A percentile compares a stretch with the other conserved stretches of the same genome.
phyloP scores from a whole-genome alignment of 169 alveolate genomes.

The Cyclospora cayetanensis region DNA sequence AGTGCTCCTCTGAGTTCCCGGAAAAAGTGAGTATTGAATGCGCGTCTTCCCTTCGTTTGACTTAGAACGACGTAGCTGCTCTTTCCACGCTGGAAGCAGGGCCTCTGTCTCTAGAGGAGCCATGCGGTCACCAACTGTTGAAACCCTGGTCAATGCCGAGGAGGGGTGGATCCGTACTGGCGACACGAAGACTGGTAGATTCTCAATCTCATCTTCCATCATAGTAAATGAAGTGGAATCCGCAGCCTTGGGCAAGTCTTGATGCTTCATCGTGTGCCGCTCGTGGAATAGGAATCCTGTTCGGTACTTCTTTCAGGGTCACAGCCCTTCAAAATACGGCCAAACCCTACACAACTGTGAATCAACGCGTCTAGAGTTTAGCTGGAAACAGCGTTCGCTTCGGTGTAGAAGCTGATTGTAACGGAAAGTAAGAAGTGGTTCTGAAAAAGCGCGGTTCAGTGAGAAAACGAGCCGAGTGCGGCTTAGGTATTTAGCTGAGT shows the following conservation, averaged over 20 bases:
- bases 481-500: neutral
- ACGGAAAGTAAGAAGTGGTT: neutral
- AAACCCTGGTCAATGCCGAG: constrained; percentile 22
- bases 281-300: neutral
- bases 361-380: neutral
- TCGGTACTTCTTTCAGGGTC: neutral
- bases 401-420: neutral
- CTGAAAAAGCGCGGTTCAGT: neutral
- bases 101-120: constrained; percentile 24
- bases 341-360: neutral
- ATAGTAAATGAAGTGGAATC: neutral
- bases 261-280: neutral
- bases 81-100: constrained; percentile 54
- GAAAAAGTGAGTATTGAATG: neutral
- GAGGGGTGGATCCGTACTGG: constrained; percentile 55
- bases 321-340: neutral
- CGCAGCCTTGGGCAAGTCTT: neutral
- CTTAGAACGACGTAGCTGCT: constrained; percentile 49
- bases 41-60: constrained; percentile 28
- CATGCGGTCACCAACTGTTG: constrained; percentile 45
- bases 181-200: constrained; percentile 58
- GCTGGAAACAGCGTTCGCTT: neutral
- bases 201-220: constrained; percentile 28
- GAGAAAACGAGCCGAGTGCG: neutral
- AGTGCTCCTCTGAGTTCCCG: constrained; percentile 2